These are phyloP conservation scores for Lodderomyces elongisporus DNA, from an alignment of 1,139 yeast genomes.

Conservation along the genomic window DNA sequence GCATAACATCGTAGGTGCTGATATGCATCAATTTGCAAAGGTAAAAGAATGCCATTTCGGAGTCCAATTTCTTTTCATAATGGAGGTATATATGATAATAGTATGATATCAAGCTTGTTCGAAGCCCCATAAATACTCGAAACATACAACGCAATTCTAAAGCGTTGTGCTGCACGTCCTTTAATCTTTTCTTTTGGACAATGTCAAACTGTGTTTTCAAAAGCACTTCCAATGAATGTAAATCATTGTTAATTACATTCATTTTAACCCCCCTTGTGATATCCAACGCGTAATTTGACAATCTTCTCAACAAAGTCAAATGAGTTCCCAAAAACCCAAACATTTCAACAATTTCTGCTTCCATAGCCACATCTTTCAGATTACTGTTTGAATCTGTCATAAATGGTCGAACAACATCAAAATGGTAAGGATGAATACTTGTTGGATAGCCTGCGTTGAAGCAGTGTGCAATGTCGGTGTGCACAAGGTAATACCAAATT, in stretches of 20 bases:
- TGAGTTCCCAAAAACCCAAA: slow-evolving; percentile 8
- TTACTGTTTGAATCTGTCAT: slow-evolving; percentile 10
- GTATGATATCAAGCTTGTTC: slow-evolving; percentile 22
- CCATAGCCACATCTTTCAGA: slow-evolving; percentile 13
- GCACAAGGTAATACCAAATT: slow-evolving; percentile 42
- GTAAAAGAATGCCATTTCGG: slow-evolving; percentile 22
- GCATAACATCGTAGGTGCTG: slow-evolving; percentile 22
- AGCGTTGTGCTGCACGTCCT: neutral
- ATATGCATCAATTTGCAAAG: slow-evolving; percentile 22
- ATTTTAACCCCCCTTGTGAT: slow-evolving; percentile 15
- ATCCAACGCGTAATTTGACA: slow-evolving; percentile 15
- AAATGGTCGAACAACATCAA: slow-evolving; percentile 35
- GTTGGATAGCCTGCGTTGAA: slow-evolving; percentile 37
- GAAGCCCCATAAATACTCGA: neutral
- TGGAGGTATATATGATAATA: slow-evolving; percentile 28
- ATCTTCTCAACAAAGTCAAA: slow-evolving; percentile 6
- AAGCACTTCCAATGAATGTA: slow-evolving; percentile 16
- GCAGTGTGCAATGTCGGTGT: slow-evolving; percentile 29
- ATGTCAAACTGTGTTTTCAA: slow-evolving; percentile 10
- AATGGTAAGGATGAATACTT: slow-evolving; percentile 23
- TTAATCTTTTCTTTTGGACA: slow-evolving; percentile 3
- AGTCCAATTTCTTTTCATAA: slow-evolving; percentile 24
- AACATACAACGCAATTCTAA: neutral
- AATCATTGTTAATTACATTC: slow-evolving; percentile 13
- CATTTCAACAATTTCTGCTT: slow-evolving; percentile 11